A percentile compares a stretch with the other conserved stretches of the same genome.
Conservation (phyloP, 2,329 filamentous ascomycete species). For the Fusarium setosum region DNA sequence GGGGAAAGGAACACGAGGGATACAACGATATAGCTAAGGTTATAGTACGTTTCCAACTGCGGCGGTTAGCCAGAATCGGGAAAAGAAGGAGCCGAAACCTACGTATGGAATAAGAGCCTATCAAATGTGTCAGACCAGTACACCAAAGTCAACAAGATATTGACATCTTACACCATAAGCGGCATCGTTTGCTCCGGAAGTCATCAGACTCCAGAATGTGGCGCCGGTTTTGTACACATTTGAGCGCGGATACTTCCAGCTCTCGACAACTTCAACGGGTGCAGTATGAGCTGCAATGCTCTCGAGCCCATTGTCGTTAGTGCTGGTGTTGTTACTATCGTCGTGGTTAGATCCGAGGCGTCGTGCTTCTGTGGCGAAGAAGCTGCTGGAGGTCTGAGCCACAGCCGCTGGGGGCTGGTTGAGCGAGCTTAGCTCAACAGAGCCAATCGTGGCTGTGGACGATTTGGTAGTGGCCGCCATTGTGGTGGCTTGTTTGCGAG, state of each 20-base stretch:
- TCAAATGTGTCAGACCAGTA: background rate
- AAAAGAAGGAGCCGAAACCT: constrained; percentile 30
- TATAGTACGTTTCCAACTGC: constrained; percentile 62
- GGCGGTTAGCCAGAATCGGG: background rate
- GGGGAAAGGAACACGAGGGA: constrained; percentile 75
- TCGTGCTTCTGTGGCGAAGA: background rate
- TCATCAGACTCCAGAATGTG: constrained; percentile 67
- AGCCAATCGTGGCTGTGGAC: constrained; percentile 33
- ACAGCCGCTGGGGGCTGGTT: constrained; percentile 11
- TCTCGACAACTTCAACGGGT: constrained; percentile 18
- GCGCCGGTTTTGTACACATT: constrained; percentile 62
- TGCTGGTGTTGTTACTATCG: background rate
- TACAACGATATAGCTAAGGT: constrained; percentile 69
- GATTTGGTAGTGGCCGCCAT: constrained; percentile 14
- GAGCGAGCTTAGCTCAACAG: constrained; percentile 27
- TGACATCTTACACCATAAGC: constrained; percentile 63
- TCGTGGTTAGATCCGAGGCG: background rate
- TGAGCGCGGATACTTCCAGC: constrained; percentile 32
- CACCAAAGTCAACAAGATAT: background rate
- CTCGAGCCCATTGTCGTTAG: constrained; percentile 12
- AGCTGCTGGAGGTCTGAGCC: background rate
- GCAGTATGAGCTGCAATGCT: constrained; percentile 6
- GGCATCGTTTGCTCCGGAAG: constrained; percentile 69
- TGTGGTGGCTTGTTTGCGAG: background rate
- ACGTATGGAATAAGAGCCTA: constrained; percentile 61